These are phyloP conservation scores for Pseudogymnoascus sp. DNA, from an alignment of 2,329 filamentous ascomycete genomes.

Conservation along the genomic window DNA sequence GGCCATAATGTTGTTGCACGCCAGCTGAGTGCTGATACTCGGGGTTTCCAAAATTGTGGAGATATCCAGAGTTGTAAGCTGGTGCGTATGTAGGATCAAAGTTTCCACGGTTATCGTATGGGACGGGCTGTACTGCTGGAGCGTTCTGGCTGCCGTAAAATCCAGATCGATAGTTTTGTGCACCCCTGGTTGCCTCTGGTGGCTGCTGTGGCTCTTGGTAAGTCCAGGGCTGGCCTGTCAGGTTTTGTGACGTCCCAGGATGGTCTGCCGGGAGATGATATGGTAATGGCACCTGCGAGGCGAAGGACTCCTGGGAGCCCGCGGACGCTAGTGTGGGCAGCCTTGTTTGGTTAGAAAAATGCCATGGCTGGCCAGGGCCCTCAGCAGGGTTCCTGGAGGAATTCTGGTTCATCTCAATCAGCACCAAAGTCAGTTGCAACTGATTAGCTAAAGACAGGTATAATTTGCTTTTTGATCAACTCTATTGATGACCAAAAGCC, in stretches of 20 bases:
- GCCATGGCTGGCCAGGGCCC: background rate
- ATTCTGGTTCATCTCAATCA: background rate
- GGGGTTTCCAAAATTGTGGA: background rate
- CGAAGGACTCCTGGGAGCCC: slow-evolving; percentile 19
- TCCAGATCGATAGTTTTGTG: background rate
- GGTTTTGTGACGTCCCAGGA: background rate
- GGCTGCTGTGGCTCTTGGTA: background rate
- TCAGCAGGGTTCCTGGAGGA: background rate
- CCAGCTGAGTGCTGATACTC: background rate
- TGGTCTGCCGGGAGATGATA: slow-evolving; percentile 15
- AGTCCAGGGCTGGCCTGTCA: slow-evolving; percentile 6
- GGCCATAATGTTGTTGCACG: background rate
- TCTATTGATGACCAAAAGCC: background rate
- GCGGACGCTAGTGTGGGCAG: slow-evolving; percentile 7
- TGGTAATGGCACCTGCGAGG: slow-evolving; percentile 19
- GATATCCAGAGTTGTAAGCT: background rate
- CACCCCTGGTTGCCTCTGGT: background rate
- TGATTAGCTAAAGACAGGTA: background rate
- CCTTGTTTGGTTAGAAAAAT: background rate
- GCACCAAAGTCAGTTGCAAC: background rate
- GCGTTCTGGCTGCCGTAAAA: background rate
- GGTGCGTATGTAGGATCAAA: background rate
- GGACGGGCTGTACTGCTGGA: slow-evolving; percentile 8
- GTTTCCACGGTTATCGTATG: background rate
- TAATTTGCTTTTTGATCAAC: background rate